phyloP scores from a whole-genome alignment of 495 filamentous ascomycete species.

The Penicillium coffeae region DNA sequence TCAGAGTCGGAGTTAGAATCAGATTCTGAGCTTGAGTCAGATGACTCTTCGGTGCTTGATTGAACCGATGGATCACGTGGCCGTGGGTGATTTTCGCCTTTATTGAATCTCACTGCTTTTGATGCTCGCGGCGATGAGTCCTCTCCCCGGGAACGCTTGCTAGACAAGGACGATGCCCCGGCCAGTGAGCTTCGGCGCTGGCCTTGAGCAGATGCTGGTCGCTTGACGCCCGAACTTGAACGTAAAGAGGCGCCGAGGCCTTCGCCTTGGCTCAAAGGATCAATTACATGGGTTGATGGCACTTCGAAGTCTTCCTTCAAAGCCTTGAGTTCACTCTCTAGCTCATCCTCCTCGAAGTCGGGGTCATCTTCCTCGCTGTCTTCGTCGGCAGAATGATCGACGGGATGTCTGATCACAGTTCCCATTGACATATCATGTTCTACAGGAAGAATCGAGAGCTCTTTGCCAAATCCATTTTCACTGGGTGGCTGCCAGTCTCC shows the following conservation, averaged over 20 bases:
- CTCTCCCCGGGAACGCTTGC: conserved; percentile 21
- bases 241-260: conserved; percentile 10
- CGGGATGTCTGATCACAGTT: conserved; percentile 38
- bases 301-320: conserved; percentile 41
- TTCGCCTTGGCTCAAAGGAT: conserved; percentile 15
- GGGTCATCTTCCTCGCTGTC: conserved; percentile 37
- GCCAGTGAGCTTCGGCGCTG: conserved; percentile 12
- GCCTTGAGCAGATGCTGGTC: conserved; percentile 19
- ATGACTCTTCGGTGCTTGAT: conserved; percentile 4
- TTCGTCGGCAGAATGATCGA: conserved; percentile 27
- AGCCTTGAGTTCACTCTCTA: conserved; percentile 41
- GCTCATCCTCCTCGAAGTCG: conserved; percentile 37
- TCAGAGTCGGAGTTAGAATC: conserved; percentile 8
- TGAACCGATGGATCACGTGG: conserved; percentile 10
- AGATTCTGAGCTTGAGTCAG: conserved; percentile 7
- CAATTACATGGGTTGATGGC: conserved; percentile 20
- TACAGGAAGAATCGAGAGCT: conserved; percentile 20
- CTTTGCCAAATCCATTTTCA: conserved; percentile 18
- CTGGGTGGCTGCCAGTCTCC: conserved; percentile 36
- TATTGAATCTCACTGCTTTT: conserved; percentile 34
- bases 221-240: conserved; percentile 13
- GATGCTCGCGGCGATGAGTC: conserved; percentile 26
- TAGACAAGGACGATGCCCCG: conserved; percentile 24
- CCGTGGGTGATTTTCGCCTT: conserved; percentile 9
- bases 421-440: conserved; percentile 37